Base-by-base conservation (phyloP, 805 yeast species). In the Myxozyma neotropica region DNA sequence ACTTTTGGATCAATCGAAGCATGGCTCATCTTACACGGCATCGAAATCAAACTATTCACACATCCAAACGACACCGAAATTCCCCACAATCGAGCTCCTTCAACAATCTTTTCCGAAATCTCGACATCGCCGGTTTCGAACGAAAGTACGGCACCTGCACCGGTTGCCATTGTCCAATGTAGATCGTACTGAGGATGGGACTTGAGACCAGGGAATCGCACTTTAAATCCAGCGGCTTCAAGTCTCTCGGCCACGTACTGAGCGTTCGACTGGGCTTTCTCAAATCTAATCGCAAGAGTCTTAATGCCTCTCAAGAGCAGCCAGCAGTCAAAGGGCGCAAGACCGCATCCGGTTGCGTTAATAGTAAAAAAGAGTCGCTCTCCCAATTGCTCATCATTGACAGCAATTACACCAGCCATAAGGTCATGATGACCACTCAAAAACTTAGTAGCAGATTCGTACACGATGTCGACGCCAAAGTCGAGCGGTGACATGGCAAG, bases 11-110 rank as follows among this genome's bases (percentile, higher is more conserved):
- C 96, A 63, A 92, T 92, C 2, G 96, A 87, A n/a, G 97, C 97
- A 71, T 92, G 98, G 5, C 96, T 89, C 97, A 92, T 92, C 73
- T 83, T 83, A 74, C 97, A 89, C 15, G 98, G 98, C 85, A 92
- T 82, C 40, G 96, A 89, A 58, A 92, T 89, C 71, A 92, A 80
- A 17, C 96, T 88, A 77, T 90, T 89, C 61, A 93, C 96, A 73
- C 96, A 88, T 23, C 98, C 98, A 75, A 92, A 92, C 10, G 96
- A 88, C 7, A 92, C 97, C 5, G 96, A 89, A 65, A 92, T 89
- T 40, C 92, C 89, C 77, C 87, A 92, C 40, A 93, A 78, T 57
- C 85, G 83, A 23, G 93, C 84, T 47, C 80, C 77, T 67, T 88
- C 93, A 26, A 91, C 91, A 61, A 92, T 84, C 57, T 80, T 79